Evolutionary conservation across 2,329 filamentous ascomycete species (phyloP).

Genomic region (Aspergillus hiratsukae): DNA sequence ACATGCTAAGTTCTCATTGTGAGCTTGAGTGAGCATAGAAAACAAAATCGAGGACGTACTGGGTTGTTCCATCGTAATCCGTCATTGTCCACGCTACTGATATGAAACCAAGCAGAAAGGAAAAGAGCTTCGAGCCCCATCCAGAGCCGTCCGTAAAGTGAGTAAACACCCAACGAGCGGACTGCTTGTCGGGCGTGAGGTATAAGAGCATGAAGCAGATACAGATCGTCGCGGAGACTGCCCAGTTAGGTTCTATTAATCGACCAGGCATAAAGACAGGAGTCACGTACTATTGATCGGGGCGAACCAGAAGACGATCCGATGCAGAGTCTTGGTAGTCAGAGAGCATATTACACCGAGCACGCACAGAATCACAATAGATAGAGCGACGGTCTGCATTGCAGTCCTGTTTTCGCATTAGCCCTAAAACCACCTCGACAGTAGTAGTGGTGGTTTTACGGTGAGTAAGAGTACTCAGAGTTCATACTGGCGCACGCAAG

Average conservation of each 20-base stretch:
- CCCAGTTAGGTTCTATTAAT: not conserved
- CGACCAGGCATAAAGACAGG: not conserved
- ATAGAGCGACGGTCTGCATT: conserved; percentile 54
- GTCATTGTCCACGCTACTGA: conserved; percentile 56
- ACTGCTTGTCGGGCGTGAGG: conserved; percentile 56
- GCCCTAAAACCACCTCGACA: not conserved
- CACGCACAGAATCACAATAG: conserved; percentile 52
- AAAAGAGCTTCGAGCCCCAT: conserved; percentile 58
- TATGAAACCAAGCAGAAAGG: conserved; percentile 55
- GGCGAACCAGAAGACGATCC: conserved; percentile 61
- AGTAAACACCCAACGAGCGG: conserved; percentile 57
- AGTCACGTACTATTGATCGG: conserved; percentile 56
- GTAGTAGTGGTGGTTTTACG: conserved; percentile 38
- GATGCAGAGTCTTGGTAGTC: conserved; percentile 56
- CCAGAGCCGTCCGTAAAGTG: conserved; percentile 59
- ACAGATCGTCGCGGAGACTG: conserved; percentile 55
- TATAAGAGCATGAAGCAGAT: conserved; percentile 58
- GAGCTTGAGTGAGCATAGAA: not conserved
- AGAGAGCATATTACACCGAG: conserved; percentile 60
- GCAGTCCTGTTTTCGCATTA: conserved; percentile 44
- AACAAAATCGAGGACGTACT: conserved; percentile 39
- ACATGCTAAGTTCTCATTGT: conserved; percentile 45
- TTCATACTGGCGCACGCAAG: conserved; percentile 60
- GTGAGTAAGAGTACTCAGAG: conserved; percentile 53
- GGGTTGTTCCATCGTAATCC: conserved; percentile 63